These are phyloP conservation scores for Euclidium syriacum DNA, from an alignment of 345 rosid genomes.

Conservation along the genomic window DNA sequence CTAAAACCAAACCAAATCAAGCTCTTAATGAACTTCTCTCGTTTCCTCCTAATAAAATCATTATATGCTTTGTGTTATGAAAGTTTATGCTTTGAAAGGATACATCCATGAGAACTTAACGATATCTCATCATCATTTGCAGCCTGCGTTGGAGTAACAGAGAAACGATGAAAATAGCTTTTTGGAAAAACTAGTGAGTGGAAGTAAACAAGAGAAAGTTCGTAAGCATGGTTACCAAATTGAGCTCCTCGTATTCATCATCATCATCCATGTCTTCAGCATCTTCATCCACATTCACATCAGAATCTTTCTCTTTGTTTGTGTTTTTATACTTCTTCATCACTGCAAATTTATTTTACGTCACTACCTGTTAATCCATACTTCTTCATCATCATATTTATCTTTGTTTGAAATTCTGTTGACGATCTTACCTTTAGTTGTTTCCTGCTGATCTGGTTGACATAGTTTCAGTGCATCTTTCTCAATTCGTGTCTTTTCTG, in stretches of 20 bases:
- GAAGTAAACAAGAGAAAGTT: neutral
- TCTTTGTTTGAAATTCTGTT: neutral
- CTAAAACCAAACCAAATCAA: neutral
- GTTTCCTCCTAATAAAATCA: neutral
- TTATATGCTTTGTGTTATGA: neutral
- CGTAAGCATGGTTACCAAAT: slow-evolving; percentile 40
- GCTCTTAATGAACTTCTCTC: neutral
- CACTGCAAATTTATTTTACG: slow-evolving; percentile 28
- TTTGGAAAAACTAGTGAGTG: neutral
- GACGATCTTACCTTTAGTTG: slow-evolving; percentile 37
- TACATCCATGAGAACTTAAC: slow-evolving; percentile 51
- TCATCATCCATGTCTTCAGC: slow-evolving; percentile 64
- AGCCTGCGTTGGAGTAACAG: slow-evolving; percentile 34
- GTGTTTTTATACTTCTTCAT: slow-evolving; percentile 28
- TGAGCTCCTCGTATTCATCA: slow-evolving; percentile 50
- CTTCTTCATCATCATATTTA: too few species aligned
- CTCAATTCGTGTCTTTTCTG: slow-evolving; percentile 44
- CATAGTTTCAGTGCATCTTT: slow-evolving; percentile 36
- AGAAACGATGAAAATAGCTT: neutral
- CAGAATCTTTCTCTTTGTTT: slow-evolving; percentile 44
- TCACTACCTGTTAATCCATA: neutral
- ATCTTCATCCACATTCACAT: slow-evolving; percentile 49
- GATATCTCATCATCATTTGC: slow-evolving; percentile 51
- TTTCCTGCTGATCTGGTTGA: slow-evolving; percentile 39
- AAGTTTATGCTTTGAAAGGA: slow-evolving; percentile 41